These are phyloP conservation scores for Arbutus unedo DNA, from an alignment of 148 eudicot species.

Conservation along the genomic window DNA sequence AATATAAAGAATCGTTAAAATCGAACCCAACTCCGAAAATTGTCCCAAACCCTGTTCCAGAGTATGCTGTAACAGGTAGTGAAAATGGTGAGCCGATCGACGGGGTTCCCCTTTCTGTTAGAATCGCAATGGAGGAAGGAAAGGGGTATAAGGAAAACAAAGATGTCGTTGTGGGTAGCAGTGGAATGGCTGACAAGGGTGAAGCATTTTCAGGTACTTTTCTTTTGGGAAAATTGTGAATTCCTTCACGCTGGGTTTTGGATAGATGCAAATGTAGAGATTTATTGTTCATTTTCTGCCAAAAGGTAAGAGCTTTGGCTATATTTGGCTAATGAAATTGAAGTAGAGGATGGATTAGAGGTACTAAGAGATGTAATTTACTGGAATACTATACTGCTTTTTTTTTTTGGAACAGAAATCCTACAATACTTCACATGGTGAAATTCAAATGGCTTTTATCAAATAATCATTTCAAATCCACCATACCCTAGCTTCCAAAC, in stretches of 20 bases:
- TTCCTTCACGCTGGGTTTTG: background rate
- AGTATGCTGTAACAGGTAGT: constrained; percentile 12
- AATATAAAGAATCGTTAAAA: constrained; percentile 41
- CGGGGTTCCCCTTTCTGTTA: constrained; percentile 33
- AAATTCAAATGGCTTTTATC: background rate
- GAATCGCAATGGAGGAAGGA: constrained; percentile 33
- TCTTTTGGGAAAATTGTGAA: background rate
- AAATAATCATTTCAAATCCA: background rate
- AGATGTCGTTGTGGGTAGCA: constrained; percentile 1
- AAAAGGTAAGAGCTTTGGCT: background rate
- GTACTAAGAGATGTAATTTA: background rate
- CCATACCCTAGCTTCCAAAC: background rate
- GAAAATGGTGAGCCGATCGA: constrained; percentile 18
- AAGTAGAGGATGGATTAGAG: background rate
- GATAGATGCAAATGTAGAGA: background rate
- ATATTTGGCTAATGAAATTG: background rate
- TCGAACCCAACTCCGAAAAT: constrained; percentile 18
- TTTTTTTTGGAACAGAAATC: background rate
- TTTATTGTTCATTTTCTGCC: background rate
- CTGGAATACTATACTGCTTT: background rate
- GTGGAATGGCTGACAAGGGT: constrained; percentile 12
- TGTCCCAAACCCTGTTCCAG: constrained; percentile 19
- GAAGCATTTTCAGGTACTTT: constrained; percentile 23
- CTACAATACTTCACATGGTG: background rate
- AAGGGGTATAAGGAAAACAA: constrained; percentile 11